Base-by-base conservation (phyloP, 495 filamentous ascomycete species). In the Aspergillus taichungensis region DNA sequence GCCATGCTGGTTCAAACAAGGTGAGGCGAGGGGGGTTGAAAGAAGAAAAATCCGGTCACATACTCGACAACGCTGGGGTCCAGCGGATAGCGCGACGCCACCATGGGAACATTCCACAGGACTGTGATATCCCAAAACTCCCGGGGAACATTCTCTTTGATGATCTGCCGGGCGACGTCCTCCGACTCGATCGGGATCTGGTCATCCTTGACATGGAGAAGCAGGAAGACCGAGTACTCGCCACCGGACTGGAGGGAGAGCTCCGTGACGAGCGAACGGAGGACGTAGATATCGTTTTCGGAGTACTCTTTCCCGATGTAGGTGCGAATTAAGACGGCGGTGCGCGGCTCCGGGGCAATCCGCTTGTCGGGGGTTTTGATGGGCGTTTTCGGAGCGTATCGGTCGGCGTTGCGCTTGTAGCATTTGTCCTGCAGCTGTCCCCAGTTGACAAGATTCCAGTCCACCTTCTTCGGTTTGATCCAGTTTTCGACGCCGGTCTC, bases 401-500 rank as follows among this genome's bases (percentile, higher is more conserved):
- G 77, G 31, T 74, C 70, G 36, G 70, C 64, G 56, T 94, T 94
- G 33, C 59, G 59, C 39, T 74, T 55, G 0, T 77, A 40, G 49
- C 88, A 95, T 11, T 73, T 52, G 11, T 72, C 55, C 57, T 91
- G 85, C 5, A 94, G 63, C 4, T 70, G 50, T 7, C 81, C 78
- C 88, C 88, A 95, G 42, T 78, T 68, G 14, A 88, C 75, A 0
- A 63, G 62, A 27, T 78, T 66, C 86, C 85, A 92, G 11, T 80
- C 61, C n/a, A 82, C 54, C 8, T 52, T 53, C 0, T 47, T 31
- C 8, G 56, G 55, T 8, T 49, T 51, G 6, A 38, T 40, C 24
- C 52, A 52, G n/a, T 50, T 52, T 6, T 50, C 49, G 6, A 59
- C 38, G 11, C 54, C 48, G 5, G 51, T 50, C 10, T 56, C 44